Conservation (phyloP, 78 protist species). For the Tieghemostelium lacteum region DNA sequence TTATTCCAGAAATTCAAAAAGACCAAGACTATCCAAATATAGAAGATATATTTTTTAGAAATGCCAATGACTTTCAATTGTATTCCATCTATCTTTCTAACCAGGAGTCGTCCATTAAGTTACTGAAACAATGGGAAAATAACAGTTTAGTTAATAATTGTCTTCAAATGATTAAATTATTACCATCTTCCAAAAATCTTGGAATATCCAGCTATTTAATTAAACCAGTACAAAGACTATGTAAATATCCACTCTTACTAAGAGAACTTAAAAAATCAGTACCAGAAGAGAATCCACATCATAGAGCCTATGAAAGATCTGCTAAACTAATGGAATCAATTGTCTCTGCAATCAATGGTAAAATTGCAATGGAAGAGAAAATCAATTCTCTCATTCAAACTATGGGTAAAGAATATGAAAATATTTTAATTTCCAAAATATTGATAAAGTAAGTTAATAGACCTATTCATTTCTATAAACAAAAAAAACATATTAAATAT, state of each 20-base stretch:
- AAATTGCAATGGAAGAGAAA: conserved; percentile 52
- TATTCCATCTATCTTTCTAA: conserved; percentile 19
- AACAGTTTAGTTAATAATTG: neutral
- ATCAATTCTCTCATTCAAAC: conserved; percentile 21
- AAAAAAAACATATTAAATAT: neutral
- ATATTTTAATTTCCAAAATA: neutral
- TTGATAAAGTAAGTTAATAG: neutral
- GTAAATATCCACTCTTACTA: conserved; percentile 60
- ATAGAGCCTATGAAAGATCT: conserved; percentile 32
- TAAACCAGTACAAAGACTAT: conserved; percentile 70
- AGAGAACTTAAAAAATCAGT: conserved; percentile 66
- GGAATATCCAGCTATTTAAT: conserved; percentile 44
- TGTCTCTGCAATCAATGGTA: conserved; percentile 49
- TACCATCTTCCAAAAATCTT: conserved; percentile 15
- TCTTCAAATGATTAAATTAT: conserved; percentile 27
- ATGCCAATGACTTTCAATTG: conserved; percentile 15
- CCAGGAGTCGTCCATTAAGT: conserved; percentile 35
- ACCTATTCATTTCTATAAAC: neutral
- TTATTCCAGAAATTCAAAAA: neutral
- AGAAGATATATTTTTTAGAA: conserved; percentile 46
- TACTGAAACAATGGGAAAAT: conserved; percentile 7
- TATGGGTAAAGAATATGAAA: conserved; percentile 40
- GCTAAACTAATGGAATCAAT: conserved; percentile 50
- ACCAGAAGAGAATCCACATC: conserved; percentile 57
- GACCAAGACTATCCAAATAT: conserved; percentile 46